These are phyloP conservation scores for Intubia oerlemansii DNA, from an alignment of 2,329 filamentous ascomycete species.

Conservation along the genomic window DNA sequence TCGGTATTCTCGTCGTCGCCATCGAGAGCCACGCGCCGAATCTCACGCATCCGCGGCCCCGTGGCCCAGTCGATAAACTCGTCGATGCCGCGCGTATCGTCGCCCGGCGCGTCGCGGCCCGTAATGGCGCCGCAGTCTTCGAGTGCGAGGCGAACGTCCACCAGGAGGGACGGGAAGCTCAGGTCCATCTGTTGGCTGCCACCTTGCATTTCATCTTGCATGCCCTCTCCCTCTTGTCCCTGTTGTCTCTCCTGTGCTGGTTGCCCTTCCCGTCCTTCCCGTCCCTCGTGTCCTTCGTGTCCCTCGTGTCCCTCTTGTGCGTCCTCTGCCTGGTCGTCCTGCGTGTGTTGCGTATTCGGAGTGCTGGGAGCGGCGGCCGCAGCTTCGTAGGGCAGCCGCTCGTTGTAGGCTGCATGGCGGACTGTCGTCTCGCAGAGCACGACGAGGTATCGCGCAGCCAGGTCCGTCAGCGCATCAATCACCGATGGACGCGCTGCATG, in stretches of 20 bases:
- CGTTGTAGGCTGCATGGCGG: conserved; percentile 44
- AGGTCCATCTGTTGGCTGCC: conserved; percentile 43
- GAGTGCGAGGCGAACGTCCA: conserved; percentile 70
- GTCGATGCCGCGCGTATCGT: conserved; percentile 58
- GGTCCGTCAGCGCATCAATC: conserved; percentile 70
- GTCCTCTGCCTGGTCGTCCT: no score
- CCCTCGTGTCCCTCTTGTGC: no score
- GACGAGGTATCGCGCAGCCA: conserved; percentile 62
- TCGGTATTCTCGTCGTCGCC: conserved; percentile 43
- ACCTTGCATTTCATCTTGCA: no score
- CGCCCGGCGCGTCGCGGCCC: conserved; percentile 46
- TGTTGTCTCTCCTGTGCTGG: no score
- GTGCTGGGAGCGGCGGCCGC: background rate
- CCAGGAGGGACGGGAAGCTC: conserved; percentile 39
- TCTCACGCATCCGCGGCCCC: conserved; percentile 55
- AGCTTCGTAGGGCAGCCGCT: no score
- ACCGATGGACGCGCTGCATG: conserved; percentile 63
- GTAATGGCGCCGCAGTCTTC: conserved; percentile 58
- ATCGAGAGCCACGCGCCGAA: conserved; percentile 60
- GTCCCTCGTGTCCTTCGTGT: no score
- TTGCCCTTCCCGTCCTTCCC: no score
- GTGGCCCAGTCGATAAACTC: conserved; percentile 63
- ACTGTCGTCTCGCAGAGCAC: conserved; percentile 54
- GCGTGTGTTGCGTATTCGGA: no score
- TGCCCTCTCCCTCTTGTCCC: no score